Evolutionary conservation across 2,329 filamentous ascomycete species (phyloP), one percentile per base, ranked within the genome.

Genomic region (Leptodontidium sp.): DNA sequence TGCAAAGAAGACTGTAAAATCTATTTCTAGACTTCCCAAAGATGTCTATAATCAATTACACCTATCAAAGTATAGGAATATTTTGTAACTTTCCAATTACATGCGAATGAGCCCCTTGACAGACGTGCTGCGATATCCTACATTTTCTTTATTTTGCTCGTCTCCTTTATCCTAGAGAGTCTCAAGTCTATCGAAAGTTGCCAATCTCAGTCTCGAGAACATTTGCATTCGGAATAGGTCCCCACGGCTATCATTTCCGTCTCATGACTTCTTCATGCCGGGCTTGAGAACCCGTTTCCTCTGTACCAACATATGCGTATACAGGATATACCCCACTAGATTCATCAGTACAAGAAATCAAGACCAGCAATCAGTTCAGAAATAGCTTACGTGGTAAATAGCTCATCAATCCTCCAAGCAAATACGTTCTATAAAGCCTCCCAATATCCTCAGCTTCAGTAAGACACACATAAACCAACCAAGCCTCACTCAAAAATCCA

Each of bases 381-480:
- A 24, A 11, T 7, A 1, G 1, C 55, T 59, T 26, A 59, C 55
- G 14, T 15, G 55, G 55, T 43, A 59, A 3, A 59, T 59, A 59
- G 8, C 55, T 59, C n/a, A 59, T 26, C 55, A 59, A 11, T 2
- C 55, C 55, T 8, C 9, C n/a, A 15, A 40, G 12, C 12, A 59
- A 59, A 24, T 59, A 59, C 9, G 35, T 38, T 43, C 38, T 43
- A 21, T 59, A 59, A 9, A 45, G 17, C 4, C n/a, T 15, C 12
- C 55, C 21, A 24, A 59, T 43, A n/a, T 45, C 35, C 35, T 26
- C 55, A 59, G 55, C 55, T 8, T 59, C 7, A 26, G 35, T 59
- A n/a, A 59, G 35, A 59, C 35, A 59, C 4, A 45, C 12, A 43
- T 59, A 59, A 43, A 59, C 55, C 55, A 59, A 45, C 55, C 55